Evolutionary conservation across 2,329 filamentous ascomycete genomes (phyloP), one percentile per base, ranked within the genome.

Genomic region (Fulvia fulva): DNA sequence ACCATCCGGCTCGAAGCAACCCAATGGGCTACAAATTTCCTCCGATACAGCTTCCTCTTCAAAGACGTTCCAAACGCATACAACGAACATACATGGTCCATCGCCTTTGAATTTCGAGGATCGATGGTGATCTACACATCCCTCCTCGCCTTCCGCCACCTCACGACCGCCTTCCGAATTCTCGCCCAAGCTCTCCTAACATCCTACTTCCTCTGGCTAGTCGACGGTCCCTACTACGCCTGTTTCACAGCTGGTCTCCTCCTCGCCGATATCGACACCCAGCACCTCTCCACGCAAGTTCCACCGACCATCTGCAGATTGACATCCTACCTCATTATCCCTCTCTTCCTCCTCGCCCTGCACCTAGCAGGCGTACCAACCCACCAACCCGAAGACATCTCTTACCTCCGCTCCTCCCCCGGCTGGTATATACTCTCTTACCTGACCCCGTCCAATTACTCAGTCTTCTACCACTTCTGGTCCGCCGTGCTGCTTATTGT

Each of bases 1-100:
- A 26, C 23, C 16, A 23, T 21, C 49, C 49, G 2, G 22, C 14
- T 21, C 19, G 43, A 45, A 45, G 43, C 19, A 11, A 81, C 78
- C 73, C 74, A 71, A 28, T 77, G 75, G 76, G 77, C 78, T 52
- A 65, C 65, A 57, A 82, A 88, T 68, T 76, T 83, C 67, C 88
- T 88, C 68, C 87, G 87, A 70, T 88, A 86, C 73, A 88, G 81
- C 71, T 89, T 86, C 68, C 67, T 87, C 32, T 88, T 84, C 73
- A 11, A 9, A 11, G 43, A 45, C 2, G 19, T 11, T n/a, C 80
- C 81, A 32, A 76, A 76, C 11, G 73, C 79, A 55, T 83, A 83
- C 73, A 84, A 85, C 64, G 76, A 75, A 23, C 85, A 87, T 61
- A 67, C 81, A 1, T 87, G 84, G 83, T 85, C 80, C 0, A 87